phyloP scores from a whole-genome alignment of 805 yeast species.

The Kodamaea restingae region DNA sequence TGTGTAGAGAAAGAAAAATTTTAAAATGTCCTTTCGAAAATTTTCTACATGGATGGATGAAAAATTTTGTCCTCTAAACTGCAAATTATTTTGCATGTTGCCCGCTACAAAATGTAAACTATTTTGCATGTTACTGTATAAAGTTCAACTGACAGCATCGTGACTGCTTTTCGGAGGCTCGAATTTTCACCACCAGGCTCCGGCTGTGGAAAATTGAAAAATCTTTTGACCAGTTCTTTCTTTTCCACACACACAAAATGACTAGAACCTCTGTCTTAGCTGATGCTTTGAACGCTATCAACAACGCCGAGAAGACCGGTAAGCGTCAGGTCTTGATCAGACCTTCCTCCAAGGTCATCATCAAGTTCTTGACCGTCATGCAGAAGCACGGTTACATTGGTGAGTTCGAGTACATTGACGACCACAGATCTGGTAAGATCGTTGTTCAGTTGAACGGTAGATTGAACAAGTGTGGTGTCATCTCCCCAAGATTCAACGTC shows the following conservation, averaged over 20 bases:
- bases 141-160: no score
- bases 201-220: neutral
- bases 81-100: slow-evolving; percentile 4
- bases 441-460: slow-evolving; percentile 34
- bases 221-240: slow-evolving; percentile 6
- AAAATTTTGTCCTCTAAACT: slow-evolving; percentile 7
- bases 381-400: slow-evolving; percentile 36
- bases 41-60: slow-evolving; percentile 6
- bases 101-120: neutral
- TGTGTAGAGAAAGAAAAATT: slow-evolving; percentile 11
- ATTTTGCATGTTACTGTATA: slow-evolving; percentile 1
- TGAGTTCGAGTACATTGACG: slow-evolving; percentile 34
- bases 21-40: slow-evolving; percentile 1
- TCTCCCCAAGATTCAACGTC: slow-evolving; percentile 97
- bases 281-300: slow-evolving; percentile 34
- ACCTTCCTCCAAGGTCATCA: slow-evolving; percentile 34
- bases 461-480: slow-evolving; percentile 97
- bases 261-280: slow-evolving; percentile 36
- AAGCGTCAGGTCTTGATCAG: slow-evolving; percentile 35
- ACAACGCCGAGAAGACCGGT: slow-evolving; percentile 37
- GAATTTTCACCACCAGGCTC: slow-evolving; percentile 1
- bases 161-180: slow-evolving; percentile 8
- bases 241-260: slow-evolving; percentile 16
- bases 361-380: slow-evolving; percentile 30
- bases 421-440: slow-evolving; percentile 37